phyloP scores from a whole-genome alignment of 768 basidiomycete genomes.

The Pleurotus giganteus region DNA sequence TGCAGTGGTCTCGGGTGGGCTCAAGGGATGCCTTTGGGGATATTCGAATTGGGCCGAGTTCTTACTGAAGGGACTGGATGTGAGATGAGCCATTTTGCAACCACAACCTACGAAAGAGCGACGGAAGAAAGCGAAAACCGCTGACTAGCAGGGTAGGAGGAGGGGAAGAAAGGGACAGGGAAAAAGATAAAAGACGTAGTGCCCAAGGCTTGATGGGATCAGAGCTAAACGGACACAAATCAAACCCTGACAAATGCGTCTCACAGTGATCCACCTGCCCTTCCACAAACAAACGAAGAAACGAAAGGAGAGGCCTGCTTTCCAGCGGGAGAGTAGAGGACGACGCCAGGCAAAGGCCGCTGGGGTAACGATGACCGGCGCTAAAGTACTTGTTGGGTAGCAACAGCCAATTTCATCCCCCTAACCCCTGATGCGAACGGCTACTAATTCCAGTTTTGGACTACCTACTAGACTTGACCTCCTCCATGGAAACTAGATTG shows the following conservation, averaged over 20 bases:
- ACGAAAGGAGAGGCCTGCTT: too few relatives aligned
- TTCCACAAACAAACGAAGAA: too few relatives aligned
- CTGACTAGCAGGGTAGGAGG: slow-evolving; percentile 8
- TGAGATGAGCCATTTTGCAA: slow-evolving; percentile 40
- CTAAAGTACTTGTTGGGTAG: too few relatives aligned
- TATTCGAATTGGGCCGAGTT: slow-evolving; percentile 41
- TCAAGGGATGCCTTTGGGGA: slow-evolving; percentile 31
- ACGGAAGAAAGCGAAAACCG: slow-evolving; percentile 9
- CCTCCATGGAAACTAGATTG: slow-evolving; percentile 63
- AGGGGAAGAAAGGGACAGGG: slow-evolving; percentile 8
- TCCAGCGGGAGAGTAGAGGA: neutral
- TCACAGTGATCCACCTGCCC: too few relatives aligned
- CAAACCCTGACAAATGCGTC: too few relatives aligned
- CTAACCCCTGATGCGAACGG: too few relatives aligned
- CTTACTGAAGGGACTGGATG: slow-evolving; percentile 41
- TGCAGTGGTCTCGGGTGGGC: slow-evolving; percentile 39
- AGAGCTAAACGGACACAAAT: neutral
- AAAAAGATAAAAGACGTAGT: slow-evolving; percentile 11
- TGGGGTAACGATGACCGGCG: neutral
- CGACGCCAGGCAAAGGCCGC: neutral
- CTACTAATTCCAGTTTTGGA: too few relatives aligned
- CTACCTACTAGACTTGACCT: too few relatives aligned
- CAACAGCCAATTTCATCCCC: too few relatives aligned
- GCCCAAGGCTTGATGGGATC: slow-evolving; percentile 11
- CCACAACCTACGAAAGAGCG: slow-evolving; percentile 12